phyloP scores from a whole-genome alignment of 805 yeast species.

The Metschnikowia matae region DNA sequence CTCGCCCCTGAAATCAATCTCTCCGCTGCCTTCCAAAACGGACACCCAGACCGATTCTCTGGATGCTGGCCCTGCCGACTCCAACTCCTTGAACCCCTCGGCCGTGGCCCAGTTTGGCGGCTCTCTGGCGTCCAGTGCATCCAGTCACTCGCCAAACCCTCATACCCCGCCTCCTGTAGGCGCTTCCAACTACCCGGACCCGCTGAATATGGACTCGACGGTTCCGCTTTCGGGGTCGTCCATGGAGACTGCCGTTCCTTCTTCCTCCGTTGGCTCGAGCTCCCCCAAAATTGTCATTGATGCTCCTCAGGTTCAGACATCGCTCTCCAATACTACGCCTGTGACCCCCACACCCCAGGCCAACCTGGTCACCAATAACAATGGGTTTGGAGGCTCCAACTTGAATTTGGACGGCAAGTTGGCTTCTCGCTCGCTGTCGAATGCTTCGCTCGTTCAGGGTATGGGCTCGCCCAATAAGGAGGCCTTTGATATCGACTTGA shows the following conservation, averaged over 20 bases:
- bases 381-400: constrained; percentile 2
- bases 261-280: neutral
- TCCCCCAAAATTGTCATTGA: constrained; percentile 19
- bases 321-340: constrained; percentile 15
- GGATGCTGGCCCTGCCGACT: neutral
- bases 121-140: constrained; percentile 1
- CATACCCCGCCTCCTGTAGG: constrained; percentile 6
- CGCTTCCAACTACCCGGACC: neutral
- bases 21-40: constrained; percentile 8
- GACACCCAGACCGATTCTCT: constrained; percentile 7
- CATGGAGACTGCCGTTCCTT: constrained; percentile 11
- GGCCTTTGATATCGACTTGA: constrained; percentile 71
- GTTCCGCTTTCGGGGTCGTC: neutral
- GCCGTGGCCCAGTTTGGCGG: constrained; percentile 4
- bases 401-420: constrained; percentile 13
- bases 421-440: constrained; percentile 16
- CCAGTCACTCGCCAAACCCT: neutral
- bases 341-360: constrained; percentile 16
- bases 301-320: constrained; percentile 15
- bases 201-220: constrained; percentile 6
- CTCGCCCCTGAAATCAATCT: constrained; percentile 2
- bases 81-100: neutral
- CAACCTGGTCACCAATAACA: neutral
- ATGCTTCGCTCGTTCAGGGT: constrained; percentile 51
- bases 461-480: constrained; percentile 60